These are phyloP conservation scores for Forsythia suspensa DNA, from an alignment of 257 asterid species.

Conservation along the genomic window DNA sequence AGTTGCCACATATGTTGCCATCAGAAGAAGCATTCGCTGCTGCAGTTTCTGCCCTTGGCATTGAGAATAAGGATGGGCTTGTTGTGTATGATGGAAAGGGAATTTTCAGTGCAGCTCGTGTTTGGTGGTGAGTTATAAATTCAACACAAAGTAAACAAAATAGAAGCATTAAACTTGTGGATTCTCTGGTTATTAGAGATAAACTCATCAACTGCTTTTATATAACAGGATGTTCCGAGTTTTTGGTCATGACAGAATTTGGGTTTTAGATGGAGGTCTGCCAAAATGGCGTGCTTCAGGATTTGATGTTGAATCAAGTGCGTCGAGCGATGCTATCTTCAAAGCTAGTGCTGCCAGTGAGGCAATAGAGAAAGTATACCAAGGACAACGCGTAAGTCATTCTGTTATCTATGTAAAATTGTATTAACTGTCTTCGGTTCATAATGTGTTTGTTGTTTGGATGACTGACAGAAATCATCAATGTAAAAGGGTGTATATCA, in stretches of 20 bases:
- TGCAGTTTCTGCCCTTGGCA: constrained; percentile 96
- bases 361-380: constrained; percentile 89
- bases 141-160: constrained; percentile 10
- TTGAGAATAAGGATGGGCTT: constrained; percentile 82
- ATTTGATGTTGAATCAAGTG: constrained; percentile 88
- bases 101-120: constrained; percentile 97
- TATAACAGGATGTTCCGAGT: constrained; percentile 93
- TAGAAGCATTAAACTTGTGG: not conserved
- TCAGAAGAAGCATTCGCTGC: constrained; percentile 98
- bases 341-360: constrained; percentile 99
- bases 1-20: constrained; percentile 99
- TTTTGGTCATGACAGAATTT: constrained; percentile 84
- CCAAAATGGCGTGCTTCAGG: constrained; percentile 97
- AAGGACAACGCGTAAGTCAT: constrained; percentile 55
- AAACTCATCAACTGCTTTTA: constrained; percentile 18
- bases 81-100: constrained; percentile 99
- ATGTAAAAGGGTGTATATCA: not conserved
- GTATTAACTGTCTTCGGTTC: not conserved
- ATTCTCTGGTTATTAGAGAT: not conserved
- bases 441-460: not conserved
- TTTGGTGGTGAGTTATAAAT: constrained; percentile 82
- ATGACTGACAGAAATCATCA: not conserved
- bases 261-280: constrained; percentile 97
- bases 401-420: not conserved
- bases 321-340: constrained; percentile 88